Percentiles rank a stretch among this genome's conserved stretches.
Conservation (phyloP, 2,329 filamentous ascomycete genomes). For the Colletotrichum echinochloae region DNA sequence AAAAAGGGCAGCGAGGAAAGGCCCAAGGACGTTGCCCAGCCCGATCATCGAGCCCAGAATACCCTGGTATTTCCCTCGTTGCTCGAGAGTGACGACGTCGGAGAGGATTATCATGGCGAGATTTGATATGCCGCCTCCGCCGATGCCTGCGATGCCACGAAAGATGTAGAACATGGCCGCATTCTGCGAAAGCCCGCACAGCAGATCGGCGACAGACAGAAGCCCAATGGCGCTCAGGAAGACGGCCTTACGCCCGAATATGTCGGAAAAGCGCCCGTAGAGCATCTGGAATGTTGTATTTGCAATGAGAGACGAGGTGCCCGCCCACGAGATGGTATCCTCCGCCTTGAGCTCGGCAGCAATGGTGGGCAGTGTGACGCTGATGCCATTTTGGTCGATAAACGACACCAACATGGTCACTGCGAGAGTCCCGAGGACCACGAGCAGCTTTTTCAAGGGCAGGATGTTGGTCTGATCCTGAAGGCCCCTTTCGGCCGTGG, state of each 20-base stretch:
- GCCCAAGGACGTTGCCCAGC: conserved; percentile 56
- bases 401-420: conserved; percentile 66
- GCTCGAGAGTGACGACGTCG: conserved; percentile 69
- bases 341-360: conserved; percentile 58
- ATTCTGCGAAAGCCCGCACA: conserved; percentile 68
- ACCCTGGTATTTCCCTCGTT: conserved; percentile 67
- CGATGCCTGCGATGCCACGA: conserved; percentile 70
- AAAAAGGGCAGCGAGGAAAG: conserved; percentile 57
- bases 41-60: conserved; percentile 56
- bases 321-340: conserved; percentile 67
- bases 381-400: conserved; percentile 69
- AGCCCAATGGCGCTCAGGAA: conserved; percentile 65
- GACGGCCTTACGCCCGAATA: conserved; percentile 70
- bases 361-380: conserved; percentile 63
- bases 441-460: conserved; percentile 60
- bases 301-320: conserved; percentile 64
- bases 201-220: conserved; percentile 67
- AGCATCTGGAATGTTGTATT: conserved; percentile 74
- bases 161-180: conserved; percentile 71
- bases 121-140: conserved; percentile 70
- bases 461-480: conserved; percentile 70
- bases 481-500: conserved; percentile 56
- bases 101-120: conserved; percentile 72
- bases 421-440: conserved; percentile 65
- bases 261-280: conserved; percentile 72